phyloP scores from a whole-genome alignment of 768 basidiomycete species.

The Russula griseocarnosa region DNA sequence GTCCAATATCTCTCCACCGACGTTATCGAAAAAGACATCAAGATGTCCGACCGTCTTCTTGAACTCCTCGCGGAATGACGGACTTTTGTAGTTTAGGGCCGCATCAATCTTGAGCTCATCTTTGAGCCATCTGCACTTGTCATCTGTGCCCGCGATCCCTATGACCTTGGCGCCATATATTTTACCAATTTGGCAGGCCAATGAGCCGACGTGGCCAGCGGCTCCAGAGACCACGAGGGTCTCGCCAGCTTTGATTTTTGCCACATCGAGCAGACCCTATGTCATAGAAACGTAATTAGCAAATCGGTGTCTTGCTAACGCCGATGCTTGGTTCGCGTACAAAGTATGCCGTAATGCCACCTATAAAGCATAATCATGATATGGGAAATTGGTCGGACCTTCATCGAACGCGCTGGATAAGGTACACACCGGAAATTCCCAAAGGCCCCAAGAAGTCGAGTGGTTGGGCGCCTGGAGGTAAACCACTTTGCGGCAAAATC shows the following conservation, averaged over 20 bases:
- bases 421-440: constrained; percentile 61
- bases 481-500: constrained; percentile 38
- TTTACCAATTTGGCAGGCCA: constrained; percentile 86
- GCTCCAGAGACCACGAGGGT: constrained; percentile 91
- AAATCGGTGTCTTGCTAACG: neutral
- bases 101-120: constrained; percentile 78
- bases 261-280: constrained; percentile 80
- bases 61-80: constrained; percentile 67
- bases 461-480: constrained; percentile 54
- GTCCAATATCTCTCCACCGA: constrained; percentile 79
- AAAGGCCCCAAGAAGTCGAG: constrained; percentile 80
- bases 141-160: constrained; percentile 78
- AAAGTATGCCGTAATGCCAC: constrained; percentile 81
- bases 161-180: constrained; percentile 75
- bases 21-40: constrained; percentile 86
- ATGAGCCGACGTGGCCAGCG: constrained; percentile 80
- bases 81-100: constrained; percentile 84
- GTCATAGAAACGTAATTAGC: constrained; percentile 9
- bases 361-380: constrained; percentile 35
- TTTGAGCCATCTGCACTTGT: constrained; percentile 85
- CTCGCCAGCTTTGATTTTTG: constrained; percentile 77
- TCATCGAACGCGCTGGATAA: neutral
- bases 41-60: constrained; percentile 64
- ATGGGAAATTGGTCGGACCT: neutral
- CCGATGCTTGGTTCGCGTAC: constrained; percentile 40